Evolutionary conservation across 2,329 filamentous ascomycete species (phyloP).

Genomic region (Paracorniculantispora psalliotae): DNA sequence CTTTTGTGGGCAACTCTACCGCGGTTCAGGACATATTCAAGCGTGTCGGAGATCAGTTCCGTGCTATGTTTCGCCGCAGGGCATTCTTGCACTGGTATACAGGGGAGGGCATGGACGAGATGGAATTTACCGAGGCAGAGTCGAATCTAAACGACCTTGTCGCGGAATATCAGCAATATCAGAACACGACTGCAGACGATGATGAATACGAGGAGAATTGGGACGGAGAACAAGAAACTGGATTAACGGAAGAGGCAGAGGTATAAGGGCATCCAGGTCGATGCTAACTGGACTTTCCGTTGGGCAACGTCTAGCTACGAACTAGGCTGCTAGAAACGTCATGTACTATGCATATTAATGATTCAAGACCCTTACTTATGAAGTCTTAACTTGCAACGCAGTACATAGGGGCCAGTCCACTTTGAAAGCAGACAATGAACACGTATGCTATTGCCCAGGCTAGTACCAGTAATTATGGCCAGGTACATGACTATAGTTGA

Average conservation of each 20-base stretch:
- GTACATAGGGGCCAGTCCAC: too few species aligned
- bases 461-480: too few species aligned
- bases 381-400: too few species aligned
- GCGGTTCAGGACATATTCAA: conserved; percentile 99
- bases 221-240: background rate
- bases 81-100: conserved; percentile 99
- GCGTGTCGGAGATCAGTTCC: conserved; percentile 99
- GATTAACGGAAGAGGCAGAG: background rate
- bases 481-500: too few species aligned
- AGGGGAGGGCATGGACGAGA: conserved; percentile 99
- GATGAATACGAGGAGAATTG: conserved; percentile 24
- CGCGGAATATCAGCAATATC: conserved; percentile 99
- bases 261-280: background rate
- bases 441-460: too few species aligned
- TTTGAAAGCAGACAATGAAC: too few species aligned
- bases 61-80: conserved; percentile 99
- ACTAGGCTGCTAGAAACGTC: too few species aligned
- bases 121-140: conserved; percentile 99
- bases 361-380: too few species aligned
- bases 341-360: too few species aligned
- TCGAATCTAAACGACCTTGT: conserved; percentile 99
- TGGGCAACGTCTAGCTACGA: too few species aligned
- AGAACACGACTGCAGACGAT: conserved; percentile 96
- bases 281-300: too few species aligned
- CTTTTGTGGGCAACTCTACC: conserved; percentile 98